Evolutionary conservation across 805 yeast species (phyloP).

Genomic region (Schizosaccharomyces octosporus): DNA sequence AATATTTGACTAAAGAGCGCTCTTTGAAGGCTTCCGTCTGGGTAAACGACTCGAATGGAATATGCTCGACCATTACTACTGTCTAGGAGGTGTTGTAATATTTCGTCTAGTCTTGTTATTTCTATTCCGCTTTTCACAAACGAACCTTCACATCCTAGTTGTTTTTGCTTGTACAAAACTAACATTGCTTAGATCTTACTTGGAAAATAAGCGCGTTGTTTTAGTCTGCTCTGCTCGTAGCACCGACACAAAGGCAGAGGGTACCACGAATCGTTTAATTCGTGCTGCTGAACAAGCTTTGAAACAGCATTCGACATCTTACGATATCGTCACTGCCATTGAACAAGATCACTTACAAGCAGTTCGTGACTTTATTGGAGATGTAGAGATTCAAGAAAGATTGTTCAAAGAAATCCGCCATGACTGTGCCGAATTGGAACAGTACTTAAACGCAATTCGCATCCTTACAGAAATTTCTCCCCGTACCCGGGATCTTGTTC

Average conservation of each 20-base stretch:
- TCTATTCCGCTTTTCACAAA: too few relatives aligned
- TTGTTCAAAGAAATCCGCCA: slow-evolving; percentile 33
- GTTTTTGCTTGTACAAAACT: neutral
- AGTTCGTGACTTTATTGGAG: slow-evolving; percentile 30
- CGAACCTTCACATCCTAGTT: too few relatives aligned
- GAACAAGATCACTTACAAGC: slow-evolving; percentile 57
- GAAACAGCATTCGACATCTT: slow-evolving; percentile 22
- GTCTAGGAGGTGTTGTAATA: too few relatives aligned
- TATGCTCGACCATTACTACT: neutral
- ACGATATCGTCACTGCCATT: slow-evolving; percentile 35
- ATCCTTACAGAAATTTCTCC: slow-evolving; percentile 78
- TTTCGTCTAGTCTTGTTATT: too few relatives aligned
- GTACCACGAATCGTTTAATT: slow-evolving; percentile 73
- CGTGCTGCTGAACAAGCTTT: slow-evolving; percentile 46
- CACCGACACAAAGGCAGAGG: slow-evolving; percentile 72
- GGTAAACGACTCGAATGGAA: neutral
- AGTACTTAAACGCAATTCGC: slow-evolving; percentile 63
- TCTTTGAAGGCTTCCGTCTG: neutral
- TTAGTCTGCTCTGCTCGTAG: slow-evolving; percentile 93
- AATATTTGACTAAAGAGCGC: too few relatives aligned
- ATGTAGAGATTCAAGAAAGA: slow-evolving; percentile 22
- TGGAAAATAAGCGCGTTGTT: slow-evolving; percentile 39
- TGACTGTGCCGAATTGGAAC: slow-evolving; percentile 45
- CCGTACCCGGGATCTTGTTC: slow-evolving; percentile 66
- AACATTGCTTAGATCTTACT: slow-evolving; percentile 22